These are phyloP conservation scores for Phytophthora crassamura DNA, from an alignment of 352 stramenopile species.

Conservation along the genomic window DNA sequence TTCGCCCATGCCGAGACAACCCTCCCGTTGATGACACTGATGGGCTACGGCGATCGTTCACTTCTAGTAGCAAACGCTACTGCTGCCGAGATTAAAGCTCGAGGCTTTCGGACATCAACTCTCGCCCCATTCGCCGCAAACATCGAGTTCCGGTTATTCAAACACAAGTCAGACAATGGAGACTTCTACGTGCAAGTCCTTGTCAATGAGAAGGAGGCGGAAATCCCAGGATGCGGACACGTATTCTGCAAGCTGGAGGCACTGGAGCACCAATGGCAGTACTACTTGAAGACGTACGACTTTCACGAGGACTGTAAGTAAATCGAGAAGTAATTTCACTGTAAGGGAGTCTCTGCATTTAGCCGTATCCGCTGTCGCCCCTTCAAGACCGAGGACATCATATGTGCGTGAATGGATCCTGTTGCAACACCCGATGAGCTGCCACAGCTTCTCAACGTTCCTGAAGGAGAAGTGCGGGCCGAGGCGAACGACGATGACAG, in stretches of 20 bases:
- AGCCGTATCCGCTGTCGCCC: constrained; percentile 17
- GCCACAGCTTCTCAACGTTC: neutral
- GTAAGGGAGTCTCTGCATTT: constrained; percentile 19
- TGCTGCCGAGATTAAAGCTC: constrained; percentile 31
- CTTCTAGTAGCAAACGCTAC: constrained; percentile 40
- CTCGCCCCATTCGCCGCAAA: constrained; percentile 62
- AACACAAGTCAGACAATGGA: constrained; percentile 9
- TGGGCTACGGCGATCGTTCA: constrained; percentile 47
- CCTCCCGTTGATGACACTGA: constrained; percentile 56
- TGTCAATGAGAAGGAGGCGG: constrained; percentile 45
- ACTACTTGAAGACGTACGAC: constrained; percentile 46
- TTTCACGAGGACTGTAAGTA: constrained; percentile 40
- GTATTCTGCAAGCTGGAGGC: constrained; percentile 34
- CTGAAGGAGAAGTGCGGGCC: constrained; percentile 1
- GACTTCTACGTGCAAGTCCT: constrained; percentile 53
- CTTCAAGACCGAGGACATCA: constrained; percentile 11
- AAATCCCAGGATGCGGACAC: constrained; percentile 34
- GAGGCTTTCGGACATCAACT: constrained; percentile 45
- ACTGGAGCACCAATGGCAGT: constrained; percentile 38
- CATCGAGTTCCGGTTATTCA: constrained; percentile 55
- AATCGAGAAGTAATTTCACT: neutral
- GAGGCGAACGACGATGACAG: neutral
- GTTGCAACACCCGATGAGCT: neutral
- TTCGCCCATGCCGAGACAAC: constrained; percentile 69
- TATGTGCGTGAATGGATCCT: constrained; percentile 16